Conservation (phyloP, 495 filamentous ascomycete genomes). For the Penicillium antarcticum region DNA sequence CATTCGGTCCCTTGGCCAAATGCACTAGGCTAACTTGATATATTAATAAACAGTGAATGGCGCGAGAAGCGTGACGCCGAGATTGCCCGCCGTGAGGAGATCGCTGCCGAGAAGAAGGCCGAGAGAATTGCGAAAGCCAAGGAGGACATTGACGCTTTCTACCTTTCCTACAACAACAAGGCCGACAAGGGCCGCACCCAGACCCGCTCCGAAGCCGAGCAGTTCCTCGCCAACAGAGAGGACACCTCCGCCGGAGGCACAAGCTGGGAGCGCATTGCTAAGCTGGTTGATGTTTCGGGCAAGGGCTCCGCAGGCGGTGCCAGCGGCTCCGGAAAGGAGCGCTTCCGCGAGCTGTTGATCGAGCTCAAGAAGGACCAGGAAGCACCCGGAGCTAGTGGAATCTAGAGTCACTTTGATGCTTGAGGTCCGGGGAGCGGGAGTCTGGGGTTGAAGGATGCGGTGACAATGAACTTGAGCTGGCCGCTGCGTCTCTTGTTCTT, state of each 20-base stretch:
- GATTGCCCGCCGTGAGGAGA: slow-evolving; percentile 71
- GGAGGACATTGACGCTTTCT: slow-evolving; percentile 94
- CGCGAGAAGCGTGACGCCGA: slow-evolving; percentile 79
- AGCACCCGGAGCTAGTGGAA: slow-evolving; percentile 69
- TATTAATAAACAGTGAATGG: slow-evolving; percentile 60
- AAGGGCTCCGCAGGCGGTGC: slow-evolving; percentile 85
- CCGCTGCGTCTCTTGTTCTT: slow-evolving; percentile 23
- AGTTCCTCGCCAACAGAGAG: slow-evolving; percentile 83
- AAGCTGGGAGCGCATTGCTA: slow-evolving; percentile 97
- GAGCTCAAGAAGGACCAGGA: slow-evolving; percentile 91
- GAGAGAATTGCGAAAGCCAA: slow-evolving; percentile 83
- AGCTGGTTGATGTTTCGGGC: slow-evolving; percentile 92
- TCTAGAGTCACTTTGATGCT: slow-evolving; percentile 24
- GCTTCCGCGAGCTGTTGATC: slow-evolving; percentile 87
- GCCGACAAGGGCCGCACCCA: slow-evolving; percentile 85
- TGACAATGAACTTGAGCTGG: slow-evolving; percentile 11
- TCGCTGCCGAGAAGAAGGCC: slow-evolving; percentile 71
- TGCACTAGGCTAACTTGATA: not conserved
- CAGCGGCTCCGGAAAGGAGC: slow-evolving; percentile 85
- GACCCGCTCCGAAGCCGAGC: slow-evolving; percentile 87
- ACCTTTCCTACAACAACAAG: slow-evolving; percentile 98
- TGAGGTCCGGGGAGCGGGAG: not conserved
- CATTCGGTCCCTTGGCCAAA: not conserved
- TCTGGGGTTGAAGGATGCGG: slow-evolving; percentile 2
- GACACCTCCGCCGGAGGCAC: slow-evolving; percentile 92